These are phyloP conservation scores for Fusarium falciforme DNA, from an alignment of 2,329 filamentous ascomycete genomes.

Conservation along the genomic window DNA sequence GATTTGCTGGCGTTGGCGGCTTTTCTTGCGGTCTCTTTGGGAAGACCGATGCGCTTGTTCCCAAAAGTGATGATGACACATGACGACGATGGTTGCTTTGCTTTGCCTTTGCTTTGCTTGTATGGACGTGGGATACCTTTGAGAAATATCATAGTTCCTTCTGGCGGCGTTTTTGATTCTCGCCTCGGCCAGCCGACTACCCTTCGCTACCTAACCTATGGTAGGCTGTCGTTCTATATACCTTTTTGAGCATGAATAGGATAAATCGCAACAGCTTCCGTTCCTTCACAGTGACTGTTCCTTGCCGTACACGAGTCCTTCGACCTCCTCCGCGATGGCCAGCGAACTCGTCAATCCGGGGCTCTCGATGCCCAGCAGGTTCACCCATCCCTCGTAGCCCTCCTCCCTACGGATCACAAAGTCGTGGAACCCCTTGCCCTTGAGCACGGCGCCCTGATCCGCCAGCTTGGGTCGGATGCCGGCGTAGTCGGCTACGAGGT, in stretches of 20 bases:
- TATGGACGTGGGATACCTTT: conserved; percentile 38
- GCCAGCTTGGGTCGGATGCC: conserved; percentile 90
- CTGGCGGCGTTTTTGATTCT: conserved; percentile 20
- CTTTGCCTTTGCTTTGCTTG: conserved; percentile 16
- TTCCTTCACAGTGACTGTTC: not conserved
- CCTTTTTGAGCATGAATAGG: not conserved
- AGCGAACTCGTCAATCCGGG: conserved; percentile 89
- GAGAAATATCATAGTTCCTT: conserved; percentile 17
- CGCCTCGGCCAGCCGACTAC: not conserved
- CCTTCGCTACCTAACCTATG: conserved; percentile 25
- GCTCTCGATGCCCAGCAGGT: conserved; percentile 92
- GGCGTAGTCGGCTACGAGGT: conserved; percentile 84
- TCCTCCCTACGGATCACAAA: conserved; percentile 84
- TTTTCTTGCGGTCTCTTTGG: conserved; percentile 10
- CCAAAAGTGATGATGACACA: conserved; percentile 37
- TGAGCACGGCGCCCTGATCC: conserved; percentile 67
- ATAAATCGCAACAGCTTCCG: not conserved
- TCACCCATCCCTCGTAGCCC: conserved; percentile 85
- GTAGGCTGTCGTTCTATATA: conserved; percentile 10
- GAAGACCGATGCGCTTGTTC: conserved; percentile 18
- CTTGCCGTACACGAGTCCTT: conserved; percentile 58
- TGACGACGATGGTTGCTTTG: conserved; percentile 32
- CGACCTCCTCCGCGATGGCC: conserved; percentile 85
- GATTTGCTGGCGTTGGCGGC: conserved; percentile 11
- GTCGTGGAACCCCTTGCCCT: conserved; percentile 80